Evolutionary conservation across 1,284 basidiomycete genomes (phyloP), one percentile per base, ranked within the genome.

Genomic region (Xerocomus amazonicus): DNA sequence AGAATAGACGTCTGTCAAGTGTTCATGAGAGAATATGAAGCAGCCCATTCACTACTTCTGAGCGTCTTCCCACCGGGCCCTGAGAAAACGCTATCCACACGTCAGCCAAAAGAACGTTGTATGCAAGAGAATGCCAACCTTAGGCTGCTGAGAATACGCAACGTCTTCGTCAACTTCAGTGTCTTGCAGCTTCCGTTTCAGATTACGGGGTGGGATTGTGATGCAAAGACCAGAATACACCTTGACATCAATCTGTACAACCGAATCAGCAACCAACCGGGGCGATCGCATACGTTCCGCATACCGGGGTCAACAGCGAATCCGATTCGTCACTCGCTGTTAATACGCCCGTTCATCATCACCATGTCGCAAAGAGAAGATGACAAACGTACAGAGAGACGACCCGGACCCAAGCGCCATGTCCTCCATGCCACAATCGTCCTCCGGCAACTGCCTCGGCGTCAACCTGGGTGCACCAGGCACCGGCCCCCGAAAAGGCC

Each of bases 151-250:
- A 23, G 43, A 10, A 26, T 23, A 27, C n/a, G 13, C 3, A 1
- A 17, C 9, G 7, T 10, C 6, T 2, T 17, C 50, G 2, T 58
- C 59, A 1, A 4, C 17, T 13, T 61, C 64, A 6, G 38, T 3
- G 13, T 63, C 66, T n/a, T 56, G 47, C n/a, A 58, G 23, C 43
- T 67, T 68, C 1, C 66, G 59, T 44, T 67, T 65, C 43, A 43
- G 27, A 34, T 19, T 9, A 19, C 52, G 54, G 1, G 52, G 46
- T 7, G 56, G 66, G 16, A 66, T 28, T 10, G 52, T 58, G 38
- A 65, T 64, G 13, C 56, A 52, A 16, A 68, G 62, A 14, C 57
- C 66, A 26, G 62, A 52, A 33, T 37, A 49, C 12, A 41, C 26
- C 10, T 58, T 9, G 23, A 26, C 36, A 9, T 23, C 19, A 9